Base-by-base conservation (phyloP, 78 protist genomes). In the Guillardia theta region DNA sequence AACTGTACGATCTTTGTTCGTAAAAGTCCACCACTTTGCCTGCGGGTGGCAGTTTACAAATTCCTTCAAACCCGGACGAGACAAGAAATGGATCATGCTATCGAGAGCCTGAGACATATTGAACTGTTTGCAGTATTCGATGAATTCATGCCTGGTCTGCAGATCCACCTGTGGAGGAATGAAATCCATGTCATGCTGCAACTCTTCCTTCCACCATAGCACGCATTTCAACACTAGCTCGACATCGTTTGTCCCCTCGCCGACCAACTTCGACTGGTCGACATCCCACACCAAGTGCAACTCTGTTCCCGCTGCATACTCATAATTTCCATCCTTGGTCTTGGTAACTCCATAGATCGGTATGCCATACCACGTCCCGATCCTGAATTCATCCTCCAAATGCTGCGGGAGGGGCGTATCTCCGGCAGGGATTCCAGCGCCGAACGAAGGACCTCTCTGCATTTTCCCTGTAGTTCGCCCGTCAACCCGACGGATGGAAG, bases 241-340 rank as follows among this genome's bases (percentile, higher is more conserved):
- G 41, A 70, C 83, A 43, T 70, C 83, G 83, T 70, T 70, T 36
- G 83, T 70, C 36, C 83, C 83, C 83, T 70, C 83, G 83, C 83
- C 83, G 83, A 70, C 83, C n/a, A 70, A 43, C 41, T 70, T 70
- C 8, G 45, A 36, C 83, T 70, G 83, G 83, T 70, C 83, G 27
- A 70, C 83, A 43, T 70, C 83, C 83, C 83, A 70, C 83, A 70
- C 83, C 83, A 70, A 43, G 41, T 70, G 83, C 83, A 70, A 43
- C 83, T 70, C 83, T 12, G 83, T 22, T 22, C 36, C 83, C 45
- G 36, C 45, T 22, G 41, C n/a, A 43, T 70, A 70, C 70, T 58
- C 70, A 6, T 58, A 58, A 30, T 58, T 1, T 1, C 70, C 70
- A 58, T 58, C 70, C 70, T 6, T 58, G 39, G 6, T 58, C 70